Evolutionary conservation across 768 basidiomycete genomes (phyloP), one percentile per base, ranked within the genome.

Genomic region (Obba rivulosa): DNA sequence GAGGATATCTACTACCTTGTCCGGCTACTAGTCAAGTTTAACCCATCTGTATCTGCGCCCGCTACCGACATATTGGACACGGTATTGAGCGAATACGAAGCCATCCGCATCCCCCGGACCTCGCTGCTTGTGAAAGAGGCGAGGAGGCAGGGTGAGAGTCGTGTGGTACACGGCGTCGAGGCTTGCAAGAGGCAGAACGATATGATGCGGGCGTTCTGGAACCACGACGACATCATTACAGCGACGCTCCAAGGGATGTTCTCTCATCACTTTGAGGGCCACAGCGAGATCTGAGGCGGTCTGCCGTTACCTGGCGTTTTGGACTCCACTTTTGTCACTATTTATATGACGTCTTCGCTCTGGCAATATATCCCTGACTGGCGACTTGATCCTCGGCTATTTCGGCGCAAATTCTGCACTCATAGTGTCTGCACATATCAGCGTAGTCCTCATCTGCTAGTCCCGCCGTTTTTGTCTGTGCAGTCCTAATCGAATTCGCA

Each of bases 1-100:
- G 72, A 73, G 50, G 73, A 75, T 51, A 57, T 67, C 21, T 67
- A 68, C 48, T 61, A 63, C 46, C 57, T 74, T 18, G 52, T 64
- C 11, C 59, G 58, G 1, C 61, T 70, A 13, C 63, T 75, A 8
- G 44, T 49, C 9, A 53, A 65, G 36, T 54, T 70, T 53, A 63
- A 66, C 48, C 62, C 70, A 0, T 44, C 52, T 24, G 53, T 58
- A 2, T 31, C 14, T 17, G 25, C 56, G 7, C 68, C 63, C 0
- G 56, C 65, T 7, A 62, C 62, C 2, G 56, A 56, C 14, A 25
- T 45, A 3, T 64, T 75, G 4, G 52, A 50, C 1, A 42, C 49
- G 3, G 52, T 67, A 11, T 74, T 73, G 49, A 45, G 46, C 0
- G 61, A 66, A 36, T 68, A 69, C 43, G 69, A 73, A 46, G 52